Evolutionary conservation across 1,139 yeast species (phyloP).

Genomic region (Neolecta irregularis): DNA sequence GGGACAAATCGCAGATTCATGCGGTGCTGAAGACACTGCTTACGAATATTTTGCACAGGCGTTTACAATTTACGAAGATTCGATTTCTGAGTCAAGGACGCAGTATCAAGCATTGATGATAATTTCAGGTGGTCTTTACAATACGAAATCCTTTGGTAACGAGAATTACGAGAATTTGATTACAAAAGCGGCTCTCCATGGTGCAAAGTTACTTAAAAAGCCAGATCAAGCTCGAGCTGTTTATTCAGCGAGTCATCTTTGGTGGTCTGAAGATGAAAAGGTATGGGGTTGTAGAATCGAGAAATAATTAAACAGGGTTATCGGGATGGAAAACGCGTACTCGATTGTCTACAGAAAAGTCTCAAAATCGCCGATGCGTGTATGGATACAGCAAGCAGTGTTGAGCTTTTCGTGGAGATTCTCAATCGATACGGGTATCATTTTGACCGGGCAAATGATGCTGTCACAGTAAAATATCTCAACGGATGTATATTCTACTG

Average conservation of each 20-base stretch:
- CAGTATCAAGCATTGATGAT: conserved; percentile 40
- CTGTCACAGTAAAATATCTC: conserved; percentile 37
- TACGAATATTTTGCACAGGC: conserved; percentile 85
- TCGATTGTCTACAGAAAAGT: conserved; percentile 60
- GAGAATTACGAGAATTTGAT: conserved; percentile 69
- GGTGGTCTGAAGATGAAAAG: conserved; percentile 51
- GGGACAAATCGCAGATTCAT: conserved; percentile 60
- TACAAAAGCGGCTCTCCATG: conserved; percentile 73
- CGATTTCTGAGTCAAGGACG: conserved; percentile 45
- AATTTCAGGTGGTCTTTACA: conserved; percentile 49
- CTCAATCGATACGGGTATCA: conserved; percentile 72
- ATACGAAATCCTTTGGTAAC: conserved; percentile 39
- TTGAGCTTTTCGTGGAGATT: conserved; percentile 77
- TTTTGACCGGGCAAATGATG: conserved; percentile 64
- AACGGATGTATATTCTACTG: neutral
- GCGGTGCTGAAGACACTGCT: conserved; percentile 46
- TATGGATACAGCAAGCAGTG: conserved; percentile 65
- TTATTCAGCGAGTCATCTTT: conserved; percentile 71
- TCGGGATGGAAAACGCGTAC: conserved; percentile 44
- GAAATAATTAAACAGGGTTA: conserved; percentile 21
- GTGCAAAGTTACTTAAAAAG: conserved; percentile 74
- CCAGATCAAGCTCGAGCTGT: conserved; percentile 92
- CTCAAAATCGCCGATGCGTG: conserved; percentile 84
- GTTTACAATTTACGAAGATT: conserved; percentile 75
- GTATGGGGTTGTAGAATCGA: conserved; percentile 4